These are phyloP conservation scores for Metschnikowia gelsemii DNA, from an alignment of 805 yeast species.

Conservation along the genomic window DNA sequence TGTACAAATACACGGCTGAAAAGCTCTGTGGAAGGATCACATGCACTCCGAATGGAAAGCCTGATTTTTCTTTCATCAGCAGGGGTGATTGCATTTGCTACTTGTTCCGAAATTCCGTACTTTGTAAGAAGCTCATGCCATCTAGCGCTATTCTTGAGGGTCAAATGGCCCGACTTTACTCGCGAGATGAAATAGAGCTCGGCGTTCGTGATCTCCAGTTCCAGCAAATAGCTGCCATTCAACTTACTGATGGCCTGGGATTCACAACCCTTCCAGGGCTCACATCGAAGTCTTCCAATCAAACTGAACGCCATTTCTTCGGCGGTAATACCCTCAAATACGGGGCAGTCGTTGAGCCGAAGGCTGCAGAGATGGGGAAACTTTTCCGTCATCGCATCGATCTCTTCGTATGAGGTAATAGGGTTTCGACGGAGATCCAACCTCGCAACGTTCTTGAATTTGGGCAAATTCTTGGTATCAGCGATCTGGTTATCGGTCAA, in stretches of 20 bases:
- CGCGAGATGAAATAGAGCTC: constrained; percentile 65
- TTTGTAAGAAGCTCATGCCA: constrained; percentile 45
- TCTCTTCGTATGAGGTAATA: constrained; percentile 45
- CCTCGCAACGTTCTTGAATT: constrained; percentile 1
- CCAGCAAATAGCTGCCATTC: constrained; percentile 56
- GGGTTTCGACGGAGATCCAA: constrained; percentile 55
- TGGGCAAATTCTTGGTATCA: neutral
- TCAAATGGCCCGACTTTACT: constrained; percentile 34
- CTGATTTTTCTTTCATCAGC: constrained; percentile 7
- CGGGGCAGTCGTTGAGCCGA: constrained; percentile 53
- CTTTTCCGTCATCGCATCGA: constrained; percentile 41
- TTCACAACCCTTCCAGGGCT: constrained; percentile 1
- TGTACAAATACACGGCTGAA: constrained; percentile 24
- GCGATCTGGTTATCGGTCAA: constrained; percentile 13
- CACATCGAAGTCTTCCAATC: constrained; percentile 46
- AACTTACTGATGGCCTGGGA: constrained; percentile 27
- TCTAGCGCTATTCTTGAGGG: constrained; percentile 23
- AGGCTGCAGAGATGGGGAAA: constrained; percentile 48
- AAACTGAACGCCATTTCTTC: constrained; percentile 38
- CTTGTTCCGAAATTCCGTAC: constrained; percentile 27
- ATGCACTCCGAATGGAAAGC: constrained; percentile 5
- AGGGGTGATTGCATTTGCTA: neutral
- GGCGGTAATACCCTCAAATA: constrained; percentile 31
- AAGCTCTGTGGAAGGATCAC: constrained; percentile 2
- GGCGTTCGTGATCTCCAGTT: constrained; percentile 55